Base-by-base conservation (phyloP, 352 stramenopile species). In the Globisporangium middletonii region DNA sequence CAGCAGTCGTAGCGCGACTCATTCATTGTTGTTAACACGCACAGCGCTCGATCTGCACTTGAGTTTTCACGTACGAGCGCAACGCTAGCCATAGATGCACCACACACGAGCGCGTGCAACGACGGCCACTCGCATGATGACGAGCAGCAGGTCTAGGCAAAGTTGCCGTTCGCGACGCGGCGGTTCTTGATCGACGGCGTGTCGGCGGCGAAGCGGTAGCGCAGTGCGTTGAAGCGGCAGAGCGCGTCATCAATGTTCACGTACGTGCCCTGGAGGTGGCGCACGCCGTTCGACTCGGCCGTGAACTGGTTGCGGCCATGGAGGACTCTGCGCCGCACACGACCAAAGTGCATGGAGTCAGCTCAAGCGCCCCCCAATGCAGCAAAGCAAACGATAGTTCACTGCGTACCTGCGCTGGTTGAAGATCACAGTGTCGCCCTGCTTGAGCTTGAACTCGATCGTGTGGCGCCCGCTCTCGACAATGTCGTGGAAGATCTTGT, bases 231-330 rank as follows among this genome's bases (percentile, higher is more conserved):
- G 76, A 86, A 95, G 59, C 83, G 77, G 42, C 79, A 92, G n/a
- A 89, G 58, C 30, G 81, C 85, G 64, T 95, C 83, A 60, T 95
- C 85, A 57, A 95, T 93, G 67, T 93, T 95, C 59, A 95, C 37
- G 60, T 95, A 95, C 3, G 83, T 92, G 59, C 85, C 85, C 60
- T 95, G 85, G 8, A 95, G 68, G 58, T 95, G 85, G 48, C 85
- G 83, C 43, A 88, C 70, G 30, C 81, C 83, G 49, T 79, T 79
- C n/a, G 81, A 89, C 35, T 66, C 72, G 37, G 81, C 60, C 5
- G 69, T 74, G 58, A 92, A 95, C 19, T 89, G 65, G 51, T 88
- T 90, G 53, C 85, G 77, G 37, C 85, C 85, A 51, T 95, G 85
- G 5, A 95, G 64, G 16, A 95, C 69, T 50, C 84, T 72, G 64